Base-by-base conservation (phyloP, 768 basidiomycete genomes). In the Tylopilus vinaceipallidus region DNA sequence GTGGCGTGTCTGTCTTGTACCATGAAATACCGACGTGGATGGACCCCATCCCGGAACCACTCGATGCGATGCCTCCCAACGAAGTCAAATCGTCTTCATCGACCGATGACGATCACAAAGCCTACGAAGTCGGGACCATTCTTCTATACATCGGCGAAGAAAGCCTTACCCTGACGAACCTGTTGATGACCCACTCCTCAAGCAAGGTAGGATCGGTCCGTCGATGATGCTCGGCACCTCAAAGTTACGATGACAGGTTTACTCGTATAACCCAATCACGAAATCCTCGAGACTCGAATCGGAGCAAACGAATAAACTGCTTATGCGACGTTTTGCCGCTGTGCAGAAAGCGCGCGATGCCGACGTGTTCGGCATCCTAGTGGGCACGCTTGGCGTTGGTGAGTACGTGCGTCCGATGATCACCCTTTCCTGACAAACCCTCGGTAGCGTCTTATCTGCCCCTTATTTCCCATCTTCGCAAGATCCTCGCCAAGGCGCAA, bases 311-410 rank as follows among this genome's bases (percentile, higher is more conserved):
- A 95, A 95, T 57, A 82, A 76, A 44, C 71, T 97, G 5, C 79
- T 98, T 13, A 95, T 95, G 87, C 82, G 91, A 0, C 83, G 97
- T 13, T 97, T 98, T 53, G 88, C 84, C 2, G 73, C 80, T 1
- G 80, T 98, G 5, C 94, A 95, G 63, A 85, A 83, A 57, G 93
- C 95, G 3, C 79, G 91, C 37, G 88, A 94, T 55, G 88, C 94
- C 0, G 94, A 98, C 57, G 90, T 98, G 0, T 91, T 97, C 55
- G 97, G 95, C 1, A 93, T 98, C 38, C 82, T 98, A 4, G 88
- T 98, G 2, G 95, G 94, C 11, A 97, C 95, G 1, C 79, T 98
- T 13, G 94, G 95, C 37, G 87, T 97, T 26, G 81, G 89, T 91
- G 43, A 51, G 82, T 66, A 13, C 41, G 27, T 16, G 42, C 8